Conservation (phyloP, 2,329 filamentous ascomycete species). For the Tolypocladium pustulatum region DNA sequence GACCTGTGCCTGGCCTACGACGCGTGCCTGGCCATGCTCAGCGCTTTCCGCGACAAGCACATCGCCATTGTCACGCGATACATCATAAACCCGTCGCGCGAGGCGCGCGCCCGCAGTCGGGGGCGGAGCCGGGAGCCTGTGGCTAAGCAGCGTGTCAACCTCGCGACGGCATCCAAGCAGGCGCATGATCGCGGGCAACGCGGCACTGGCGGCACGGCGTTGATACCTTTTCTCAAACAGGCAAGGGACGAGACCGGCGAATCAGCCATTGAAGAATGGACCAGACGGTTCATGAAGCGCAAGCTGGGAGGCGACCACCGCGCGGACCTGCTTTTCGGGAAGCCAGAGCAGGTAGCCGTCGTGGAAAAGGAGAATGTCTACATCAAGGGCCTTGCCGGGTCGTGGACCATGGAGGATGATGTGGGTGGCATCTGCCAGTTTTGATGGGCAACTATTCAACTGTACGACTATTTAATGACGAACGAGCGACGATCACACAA, state of each 20-base stretch:
- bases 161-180: conserved; percentile 48
- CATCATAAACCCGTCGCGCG: conserved; percentile 79
- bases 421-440: conserved; percentile 54
- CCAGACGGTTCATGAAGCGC: conserved; percentile 45
- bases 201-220: conserved; percentile 84
- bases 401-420: conserved; percentile 80
- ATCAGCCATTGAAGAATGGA: conserved; percentile 65
- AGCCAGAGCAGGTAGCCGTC: conserved; percentile 32
- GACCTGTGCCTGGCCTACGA: conserved; percentile 76
- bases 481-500: neutral
- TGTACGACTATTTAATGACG: neutral
- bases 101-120: conserved; percentile 54
- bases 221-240: conserved; percentile 95
- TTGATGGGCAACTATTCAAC: conserved; percentile 13
- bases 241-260: conserved; percentile 93
- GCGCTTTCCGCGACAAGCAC: conserved; percentile 76
- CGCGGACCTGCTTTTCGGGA: conserved; percentile 48
- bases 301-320: conserved; percentile 37
- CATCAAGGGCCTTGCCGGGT: conserved; percentile 63
- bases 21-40: conserved; percentile 65
- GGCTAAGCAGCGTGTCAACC: conserved; percentile 39
- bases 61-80: conserved; percentile 95
- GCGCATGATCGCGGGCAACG: conserved; percentile 52
- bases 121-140: conserved; percentile 46
- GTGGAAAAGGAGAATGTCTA: conserved; percentile 33